Percentiles rank a stretch among this genome's conserved stretches.
Conservation (phyloP, 2,329 filamentous ascomycete genomes). For the Penicillium sumatraense region DNA sequence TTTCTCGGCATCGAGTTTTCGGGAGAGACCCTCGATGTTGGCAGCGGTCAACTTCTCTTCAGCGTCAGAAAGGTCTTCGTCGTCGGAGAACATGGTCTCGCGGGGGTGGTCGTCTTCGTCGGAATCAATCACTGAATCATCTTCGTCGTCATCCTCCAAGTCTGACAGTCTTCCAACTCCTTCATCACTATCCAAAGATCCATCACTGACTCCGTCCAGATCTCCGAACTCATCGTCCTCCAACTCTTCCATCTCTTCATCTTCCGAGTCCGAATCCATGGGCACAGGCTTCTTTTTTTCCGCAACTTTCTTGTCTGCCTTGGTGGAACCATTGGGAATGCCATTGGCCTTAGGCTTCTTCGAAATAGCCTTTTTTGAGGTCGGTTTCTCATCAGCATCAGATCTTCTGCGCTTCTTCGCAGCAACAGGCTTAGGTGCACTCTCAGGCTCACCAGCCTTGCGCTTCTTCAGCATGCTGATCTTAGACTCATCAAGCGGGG, state of each 20-base stretch:
- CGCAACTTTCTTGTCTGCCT: conserved; percentile 34
- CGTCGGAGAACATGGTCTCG: conserved; percentile 88
- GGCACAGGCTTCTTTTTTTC: conserved; percentile 28
- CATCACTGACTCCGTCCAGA: conserved; percentile 45
- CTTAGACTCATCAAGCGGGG: conserved; percentile 73
- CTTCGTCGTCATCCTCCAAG: conserved; percentile 60
- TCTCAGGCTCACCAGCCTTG: conserved; percentile 73
- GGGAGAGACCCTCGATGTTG: conserved; percentile 90
- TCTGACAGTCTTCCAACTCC: conserved; percentile 51
- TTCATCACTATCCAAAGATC: conserved; percentile 55
- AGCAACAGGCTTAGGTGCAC: conserved; percentile 49
- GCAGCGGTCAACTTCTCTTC: conserved; percentile 92
- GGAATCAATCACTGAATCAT: conserved; percentile 70
- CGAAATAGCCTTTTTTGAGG: conserved; percentile 40
- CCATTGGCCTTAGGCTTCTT: conserved; percentile 48
- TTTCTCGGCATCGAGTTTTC: conserved; percentile 77
- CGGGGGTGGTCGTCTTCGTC: conserved; percentile 64
- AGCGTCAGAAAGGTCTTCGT: conserved; percentile 84
- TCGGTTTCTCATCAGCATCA: conserved; percentile 49
- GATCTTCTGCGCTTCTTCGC: conserved; percentile 69
- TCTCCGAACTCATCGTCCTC: conserved; percentile 54
- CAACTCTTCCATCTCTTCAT: conserved; percentile 42
- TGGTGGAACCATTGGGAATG: conserved; percentile 19
- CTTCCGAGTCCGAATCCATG: conserved; percentile 39
- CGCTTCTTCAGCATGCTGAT: conserved; percentile 72